Conservation (phyloP, 257 asterid genomes). For the Jasminum sambac region DNA sequence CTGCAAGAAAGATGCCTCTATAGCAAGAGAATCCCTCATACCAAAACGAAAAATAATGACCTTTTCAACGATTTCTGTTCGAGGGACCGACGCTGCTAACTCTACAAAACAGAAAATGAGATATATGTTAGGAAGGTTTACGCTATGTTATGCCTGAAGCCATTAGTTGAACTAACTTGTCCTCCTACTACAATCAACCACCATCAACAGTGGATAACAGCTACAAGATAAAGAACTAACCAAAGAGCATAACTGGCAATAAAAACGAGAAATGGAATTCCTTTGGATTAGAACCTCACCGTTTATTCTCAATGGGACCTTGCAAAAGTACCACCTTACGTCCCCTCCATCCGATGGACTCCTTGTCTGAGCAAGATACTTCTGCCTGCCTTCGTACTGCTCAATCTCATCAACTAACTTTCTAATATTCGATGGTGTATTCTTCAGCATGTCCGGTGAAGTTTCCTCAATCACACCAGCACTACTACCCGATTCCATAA, state of each 20-base stretch:
- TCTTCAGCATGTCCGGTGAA: constrained; percentile 81
- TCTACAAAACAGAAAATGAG: constrained; percentile 45
- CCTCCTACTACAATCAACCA: neutral
- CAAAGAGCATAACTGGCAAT: neutral
- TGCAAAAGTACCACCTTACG: constrained; percentile 93
- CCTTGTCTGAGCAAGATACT: constrained; percentile 81
- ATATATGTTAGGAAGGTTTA: constrained; percentile 4
- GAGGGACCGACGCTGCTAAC: constrained; percentile 86
- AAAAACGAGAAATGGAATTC: neutral
- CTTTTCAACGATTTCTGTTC: constrained; percentile 76
- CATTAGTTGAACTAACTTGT: neutral
- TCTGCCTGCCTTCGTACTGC: constrained; percentile 78
- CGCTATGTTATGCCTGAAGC: neutral
- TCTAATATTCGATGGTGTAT: constrained; percentile 88
- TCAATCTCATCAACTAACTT: constrained; percentile 81
- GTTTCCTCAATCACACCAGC: constrained; percentile 45
- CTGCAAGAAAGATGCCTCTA: constrained; percentile 96
- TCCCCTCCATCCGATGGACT: constrained; percentile 98
- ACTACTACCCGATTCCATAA: constrained; percentile 19
- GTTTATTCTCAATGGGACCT: constrained; percentile 64
- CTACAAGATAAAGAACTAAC: neutral
- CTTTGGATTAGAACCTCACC: constrained; percentile 45
- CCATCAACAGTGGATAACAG: neutral
- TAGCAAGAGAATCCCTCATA: constrained; percentile 96
- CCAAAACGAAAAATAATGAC: constrained; percentile 95